A percentile compares a stretch with the other conserved stretches of the same genome.
Conservation (phyloP, 495 filamentous ascomycete species). For the Aspergillus nidulans region DNA sequence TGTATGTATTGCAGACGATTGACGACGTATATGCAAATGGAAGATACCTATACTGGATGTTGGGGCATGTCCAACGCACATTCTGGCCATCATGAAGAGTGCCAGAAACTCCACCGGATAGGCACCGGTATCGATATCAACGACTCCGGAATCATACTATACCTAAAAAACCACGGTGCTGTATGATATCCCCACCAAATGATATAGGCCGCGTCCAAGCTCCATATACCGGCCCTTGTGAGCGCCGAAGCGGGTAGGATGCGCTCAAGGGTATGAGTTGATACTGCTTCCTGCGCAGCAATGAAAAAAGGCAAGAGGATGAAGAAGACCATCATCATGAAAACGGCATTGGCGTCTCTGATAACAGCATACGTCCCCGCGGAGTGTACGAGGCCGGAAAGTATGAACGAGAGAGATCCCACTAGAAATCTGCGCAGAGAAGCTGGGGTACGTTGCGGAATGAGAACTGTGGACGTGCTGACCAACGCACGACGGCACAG, state of each 20-base stretch:
- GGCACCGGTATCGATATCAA: neutral
- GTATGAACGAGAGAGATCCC: slow-evolving; percentile 10
- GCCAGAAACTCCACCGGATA: neutral
- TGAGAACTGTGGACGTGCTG: slow-evolving; percentile 2
- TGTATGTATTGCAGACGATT: neutral
- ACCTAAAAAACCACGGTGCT: slow-evolving; percentile 17
- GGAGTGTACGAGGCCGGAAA: slow-evolving; percentile 13
- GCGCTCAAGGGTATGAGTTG: neutral
- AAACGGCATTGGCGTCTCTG: neutral
- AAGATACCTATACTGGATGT: neutral
- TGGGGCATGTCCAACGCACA: too few relatives aligned
- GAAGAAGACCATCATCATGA: slow-evolving; percentile 22
- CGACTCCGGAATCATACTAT: slow-evolving; percentile 18
- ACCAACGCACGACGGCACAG: slow-evolving; percentile 17
- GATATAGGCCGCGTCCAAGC: slow-evolving; percentile 39
- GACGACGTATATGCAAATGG: neutral
- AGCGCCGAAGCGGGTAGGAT: neutral
- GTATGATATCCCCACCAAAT: slow-evolving; percentile 14
- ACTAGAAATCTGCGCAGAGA: slow-evolving; percentile 5
- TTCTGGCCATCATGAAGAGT: neutral
- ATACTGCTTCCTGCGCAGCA: slow-evolving; percentile 10
- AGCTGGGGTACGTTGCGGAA: neutral
- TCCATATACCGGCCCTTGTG: slow-evolving; percentile 53
- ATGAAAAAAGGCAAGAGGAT: slow-evolving; percentile 15
- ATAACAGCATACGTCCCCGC: slow-evolving; percentile 17